phyloP scores from a whole-genome alignment of 73 alveolate species.

The Paramecium caudatum region DNA sequence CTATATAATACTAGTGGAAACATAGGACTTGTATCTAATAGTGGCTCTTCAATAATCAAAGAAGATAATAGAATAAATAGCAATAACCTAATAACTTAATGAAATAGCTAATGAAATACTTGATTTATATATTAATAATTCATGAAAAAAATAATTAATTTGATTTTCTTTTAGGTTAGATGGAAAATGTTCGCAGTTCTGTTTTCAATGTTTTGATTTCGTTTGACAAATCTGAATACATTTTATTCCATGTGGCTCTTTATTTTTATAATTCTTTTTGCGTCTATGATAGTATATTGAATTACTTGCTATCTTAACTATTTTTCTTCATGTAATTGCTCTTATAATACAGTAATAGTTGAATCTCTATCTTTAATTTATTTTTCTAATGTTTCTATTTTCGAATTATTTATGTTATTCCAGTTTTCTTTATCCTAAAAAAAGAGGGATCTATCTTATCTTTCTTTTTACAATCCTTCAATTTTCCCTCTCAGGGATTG shows the following conservation, averaged over 20 bases:
- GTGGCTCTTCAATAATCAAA: too few species aligned
- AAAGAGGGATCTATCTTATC: slow-evolving; percentile 13
- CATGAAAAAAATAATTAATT: slow-evolving; percentile 36
- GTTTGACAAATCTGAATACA: slow-evolving; percentile 22
- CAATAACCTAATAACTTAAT: too few species aligned
- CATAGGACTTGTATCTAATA: too few species aligned
- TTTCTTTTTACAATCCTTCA: slow-evolving; percentile 6
- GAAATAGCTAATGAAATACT: too few species aligned
- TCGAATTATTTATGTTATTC: slow-evolving; percentile 8
- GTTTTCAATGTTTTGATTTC: slow-evolving; percentile 30
- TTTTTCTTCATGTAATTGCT: neutral
- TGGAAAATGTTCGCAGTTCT: neutral
- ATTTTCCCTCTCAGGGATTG: slow-evolving; percentile 35
- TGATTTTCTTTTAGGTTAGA: slow-evolving; percentile 38
- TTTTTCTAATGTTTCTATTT: neutral
- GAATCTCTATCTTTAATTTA: slow-evolving; percentile 41
- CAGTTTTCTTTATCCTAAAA: slow-evolving; percentile 39
- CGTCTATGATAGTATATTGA: neutral
- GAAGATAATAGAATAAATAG: too few species aligned
- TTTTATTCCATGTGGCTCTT: slow-evolving; percentile 12
- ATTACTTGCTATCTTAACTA: slow-evolving; percentile 4
- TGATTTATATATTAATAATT: neutral
- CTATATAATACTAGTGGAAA: too few species aligned
- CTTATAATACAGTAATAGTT: slow-evolving; percentile 19
- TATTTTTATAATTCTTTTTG: slow-evolving; percentile 8